Percentiles rank a stretch among this genome's conserved stretches.
Evolutionary conservation across 2,329 filamentous ascomycete species (phyloP).

Genomic region (Alternaria longipes): DNA sequence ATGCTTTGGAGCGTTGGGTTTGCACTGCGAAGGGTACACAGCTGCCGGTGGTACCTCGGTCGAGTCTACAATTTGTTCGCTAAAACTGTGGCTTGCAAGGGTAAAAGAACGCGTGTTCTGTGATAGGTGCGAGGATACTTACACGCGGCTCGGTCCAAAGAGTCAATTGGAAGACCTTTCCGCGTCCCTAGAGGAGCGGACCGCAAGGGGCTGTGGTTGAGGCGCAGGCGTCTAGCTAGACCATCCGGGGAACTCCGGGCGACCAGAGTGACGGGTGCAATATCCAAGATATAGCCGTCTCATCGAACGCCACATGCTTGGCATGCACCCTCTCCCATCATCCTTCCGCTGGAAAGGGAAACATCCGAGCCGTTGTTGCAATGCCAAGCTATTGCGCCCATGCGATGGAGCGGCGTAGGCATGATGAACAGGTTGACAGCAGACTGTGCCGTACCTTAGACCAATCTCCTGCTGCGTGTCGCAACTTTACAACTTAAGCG

Average conservation of each 20-base stretch:
- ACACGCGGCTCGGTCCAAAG: not conserved
- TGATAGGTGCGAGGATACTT: not conserved
- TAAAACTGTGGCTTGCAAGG: not conserved
- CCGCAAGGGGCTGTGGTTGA: not conserved
- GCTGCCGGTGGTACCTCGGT: not conserved
- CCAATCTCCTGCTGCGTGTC: not conserved
- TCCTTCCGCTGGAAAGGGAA: not conserved
- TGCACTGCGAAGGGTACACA: not conserved
- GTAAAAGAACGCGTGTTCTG: not conserved
- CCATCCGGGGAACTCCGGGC: not conserved
- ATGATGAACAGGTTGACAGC: not conserved
- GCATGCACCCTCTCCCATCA: not conserved
- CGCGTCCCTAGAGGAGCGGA: not conserved
- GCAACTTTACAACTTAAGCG: not conserved
- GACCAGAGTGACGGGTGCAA: not conserved
- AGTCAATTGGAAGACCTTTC: not conserved
- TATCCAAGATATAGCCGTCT: not conserved
- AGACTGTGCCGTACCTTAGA: not conserved
- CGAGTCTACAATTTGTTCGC: not conserved
- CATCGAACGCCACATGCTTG: not conserved
- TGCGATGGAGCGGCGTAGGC: not conserved
- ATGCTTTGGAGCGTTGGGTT: not conserved
- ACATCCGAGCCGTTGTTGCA: conserved; percentile 7
- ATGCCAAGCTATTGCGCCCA: not conserved
- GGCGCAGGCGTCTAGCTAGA: not conserved